Evolutionary conservation across 2,329 filamentous ascomycete genomes (phyloP).

Genomic region (Emmonsia crescens): DNA sequence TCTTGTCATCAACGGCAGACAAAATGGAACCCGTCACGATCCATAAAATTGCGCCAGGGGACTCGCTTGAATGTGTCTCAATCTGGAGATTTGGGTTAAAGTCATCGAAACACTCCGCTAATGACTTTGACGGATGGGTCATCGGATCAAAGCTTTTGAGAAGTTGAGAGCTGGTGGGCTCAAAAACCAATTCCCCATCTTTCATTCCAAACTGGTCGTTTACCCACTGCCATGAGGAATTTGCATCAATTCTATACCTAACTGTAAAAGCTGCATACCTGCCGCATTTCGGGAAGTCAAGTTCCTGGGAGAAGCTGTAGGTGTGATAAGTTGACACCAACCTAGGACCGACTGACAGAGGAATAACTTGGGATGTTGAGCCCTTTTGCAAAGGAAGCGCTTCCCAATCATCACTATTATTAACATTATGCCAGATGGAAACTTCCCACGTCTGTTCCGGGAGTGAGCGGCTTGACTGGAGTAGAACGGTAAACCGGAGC

Average conservation of each 20-base stretch:
- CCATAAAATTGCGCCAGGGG: constrained; percentile 32
- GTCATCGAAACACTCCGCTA: constrained; percentile 25
- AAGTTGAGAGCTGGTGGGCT: constrained; percentile 15
- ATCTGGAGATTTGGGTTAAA: constrained; percentile 25
- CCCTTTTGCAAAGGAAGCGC: constrained; percentile 45
- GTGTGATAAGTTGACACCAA: constrained; percentile 20
- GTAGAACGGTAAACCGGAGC: constrained; percentile 54
- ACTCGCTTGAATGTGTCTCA: constrained; percentile 29
- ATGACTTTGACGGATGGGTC: constrained; percentile 10
- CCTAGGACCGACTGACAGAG: constrained; percentile 19
- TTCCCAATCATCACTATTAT: constrained; percentile 45
- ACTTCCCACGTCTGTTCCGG: constrained; percentile 57
- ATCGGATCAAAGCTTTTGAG: not conserved
- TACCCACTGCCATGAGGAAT: constrained; percentile 35
- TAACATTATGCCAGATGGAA: constrained; percentile 61
- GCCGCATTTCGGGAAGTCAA: constrained; percentile 20
- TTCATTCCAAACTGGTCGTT: constrained; percentile 29
- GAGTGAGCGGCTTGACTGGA: constrained; percentile 52
- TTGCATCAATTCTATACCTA: constrained; percentile 29
- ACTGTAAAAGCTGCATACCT: constrained; percentile 32
- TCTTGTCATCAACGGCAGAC: constrained; percentile 42
- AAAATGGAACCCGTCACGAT: constrained; percentile 47
- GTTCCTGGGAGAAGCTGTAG: constrained; percentile 24
- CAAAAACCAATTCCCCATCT: constrained; percentile 35
- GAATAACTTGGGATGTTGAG: constrained; percentile 16